phyloP scores from a whole-genome alignment of 495 filamentous ascomycete genomes.

The Penicillium daleae region DNA sequence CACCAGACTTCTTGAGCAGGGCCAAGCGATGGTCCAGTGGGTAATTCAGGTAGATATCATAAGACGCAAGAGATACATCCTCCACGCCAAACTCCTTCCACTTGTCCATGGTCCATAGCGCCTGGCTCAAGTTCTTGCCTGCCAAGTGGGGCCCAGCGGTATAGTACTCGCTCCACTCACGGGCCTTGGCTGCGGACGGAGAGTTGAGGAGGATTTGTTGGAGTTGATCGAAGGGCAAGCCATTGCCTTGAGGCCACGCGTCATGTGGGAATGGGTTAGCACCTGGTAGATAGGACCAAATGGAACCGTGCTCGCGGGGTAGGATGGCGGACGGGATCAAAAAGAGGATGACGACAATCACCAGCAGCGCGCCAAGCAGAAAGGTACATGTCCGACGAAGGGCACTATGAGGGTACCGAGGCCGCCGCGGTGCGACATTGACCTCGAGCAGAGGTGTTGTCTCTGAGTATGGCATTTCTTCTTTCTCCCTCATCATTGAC shows the following conservation, averaged over 20 bases:
- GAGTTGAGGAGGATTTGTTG: constrained; percentile 70
- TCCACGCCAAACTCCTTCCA: constrained; percentile 85
- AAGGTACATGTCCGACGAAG: constrained; percentile 75
- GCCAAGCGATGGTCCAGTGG: constrained; percentile 79
- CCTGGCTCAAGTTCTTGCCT: constrained; percentile 86
- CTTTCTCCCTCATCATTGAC: constrained; percentile 47
- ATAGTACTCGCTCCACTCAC: constrained; percentile 90
- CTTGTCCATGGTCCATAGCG: constrained; percentile 81
- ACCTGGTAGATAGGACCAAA: constrained; percentile 48
- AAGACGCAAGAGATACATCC: constrained; percentile 70
- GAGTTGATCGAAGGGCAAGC: constrained; percentile 67
- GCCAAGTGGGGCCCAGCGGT: constrained; percentile 86
- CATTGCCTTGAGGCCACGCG: constrained; percentile 50
- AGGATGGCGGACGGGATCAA: constrained; percentile 50
- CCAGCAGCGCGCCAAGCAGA: constrained; percentile 57
- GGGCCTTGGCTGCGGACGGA: constrained; percentile 67
- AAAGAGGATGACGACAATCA: constrained; percentile 64
- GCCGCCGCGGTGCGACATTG: constrained; percentile 48
- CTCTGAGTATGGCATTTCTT: constrained; percentile 45
- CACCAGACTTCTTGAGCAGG: constrained; percentile 61
- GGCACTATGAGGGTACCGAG: constrained; percentile 68
- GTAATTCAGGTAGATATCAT: constrained; percentile 93
- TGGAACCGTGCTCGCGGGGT: constrained; percentile 43
- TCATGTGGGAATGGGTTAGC: constrained; percentile 43
- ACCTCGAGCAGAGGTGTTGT: constrained; percentile 47